These are phyloP conservation scores for Mollisia scopiformis DNA, from an alignment of 2,329 filamentous ascomycete genomes.

Conservation along the genomic window DNA sequence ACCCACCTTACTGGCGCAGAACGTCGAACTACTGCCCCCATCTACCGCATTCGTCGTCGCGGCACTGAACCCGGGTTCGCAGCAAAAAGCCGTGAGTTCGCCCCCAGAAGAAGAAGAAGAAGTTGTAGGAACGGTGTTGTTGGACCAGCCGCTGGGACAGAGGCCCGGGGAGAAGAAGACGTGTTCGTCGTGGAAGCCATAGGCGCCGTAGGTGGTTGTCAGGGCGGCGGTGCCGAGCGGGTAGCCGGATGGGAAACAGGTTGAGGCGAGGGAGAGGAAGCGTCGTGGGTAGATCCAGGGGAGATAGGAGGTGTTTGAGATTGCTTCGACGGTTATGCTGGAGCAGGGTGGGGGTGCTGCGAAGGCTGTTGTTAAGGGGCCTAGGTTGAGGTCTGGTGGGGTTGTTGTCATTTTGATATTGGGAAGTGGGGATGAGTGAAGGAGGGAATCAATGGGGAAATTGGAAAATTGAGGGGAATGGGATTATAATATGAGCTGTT, in stretches of 20 bases:
- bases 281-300: not conserved
- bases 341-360: not conserved
- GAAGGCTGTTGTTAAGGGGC: not conserved
- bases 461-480: too few relatives aligned
- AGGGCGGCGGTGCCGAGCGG: not conserved
- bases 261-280: not conserved
- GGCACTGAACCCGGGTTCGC: not conserved
- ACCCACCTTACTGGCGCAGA: not conserved
- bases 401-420: not conserved
- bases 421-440: too few relatives aligned
- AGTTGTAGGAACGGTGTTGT: not conserved
- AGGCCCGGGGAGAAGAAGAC: not conserved
- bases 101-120: too few relatives aligned
- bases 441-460: too few relatives aligned
- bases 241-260: not conserved
- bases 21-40: not conserved
- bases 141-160: not conserved
- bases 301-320: not conserved
- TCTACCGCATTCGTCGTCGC: not conserved
- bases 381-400: not conserved
- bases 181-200: not conserved
- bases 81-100: not conserved
- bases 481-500: too few relatives aligned
- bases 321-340: not conserved
- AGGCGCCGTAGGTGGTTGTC: not conserved